Conservation (phyloP, 2,329 filamentous ascomycete genomes). For the Apiospora saccharicola region DNA sequence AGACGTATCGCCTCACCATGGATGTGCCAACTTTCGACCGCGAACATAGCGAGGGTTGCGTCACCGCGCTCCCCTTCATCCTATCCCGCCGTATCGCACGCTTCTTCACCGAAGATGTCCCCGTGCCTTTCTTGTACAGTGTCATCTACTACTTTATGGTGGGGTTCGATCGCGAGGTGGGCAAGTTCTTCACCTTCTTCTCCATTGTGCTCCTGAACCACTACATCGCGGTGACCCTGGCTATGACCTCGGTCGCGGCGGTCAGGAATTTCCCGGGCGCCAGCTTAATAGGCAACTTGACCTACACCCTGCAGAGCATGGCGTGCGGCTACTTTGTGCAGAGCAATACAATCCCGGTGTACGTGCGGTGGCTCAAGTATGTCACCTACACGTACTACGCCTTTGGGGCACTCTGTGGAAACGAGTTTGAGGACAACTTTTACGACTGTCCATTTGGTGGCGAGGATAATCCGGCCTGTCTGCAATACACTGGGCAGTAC, state of each 20-base stretch:
- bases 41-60: constrained; percentile 76
- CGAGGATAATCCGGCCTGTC: constrained; percentile 69
- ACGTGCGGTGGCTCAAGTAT: constrained; percentile 81
- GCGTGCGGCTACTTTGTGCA: constrained; percentile 82
- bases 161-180: constrained; percentile 69
- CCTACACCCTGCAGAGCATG: constrained; percentile 76
- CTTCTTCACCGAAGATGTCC: constrained; percentile 74
- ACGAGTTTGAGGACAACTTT: constrained; percentile 76
- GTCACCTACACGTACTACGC: constrained; percentile 71
- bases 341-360: constrained; percentile 74
- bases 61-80: constrained; percentile 73
- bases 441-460: constrained; percentile 76
- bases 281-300: constrained; percentile 75
- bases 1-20: constrained; percentile 76
- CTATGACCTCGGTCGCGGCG: constrained; percentile 71
- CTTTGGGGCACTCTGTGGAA: constrained; percentile 74
- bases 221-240: constrained; percentile 76
- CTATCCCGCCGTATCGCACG: constrained; percentile 74
- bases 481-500: constrained; percentile 72
- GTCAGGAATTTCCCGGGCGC: constrained; percentile 74
- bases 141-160: constrained; percentile 81
- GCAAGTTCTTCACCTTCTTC: constrained; percentile 77
- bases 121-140: constrained; percentile 75
- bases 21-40: constrained; percentile 81
- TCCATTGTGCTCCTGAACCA: constrained; percentile 72